phyloP scores from a whole-genome alignment of 208 protist genomes.

The Angomonas ambiguus region DNA sequence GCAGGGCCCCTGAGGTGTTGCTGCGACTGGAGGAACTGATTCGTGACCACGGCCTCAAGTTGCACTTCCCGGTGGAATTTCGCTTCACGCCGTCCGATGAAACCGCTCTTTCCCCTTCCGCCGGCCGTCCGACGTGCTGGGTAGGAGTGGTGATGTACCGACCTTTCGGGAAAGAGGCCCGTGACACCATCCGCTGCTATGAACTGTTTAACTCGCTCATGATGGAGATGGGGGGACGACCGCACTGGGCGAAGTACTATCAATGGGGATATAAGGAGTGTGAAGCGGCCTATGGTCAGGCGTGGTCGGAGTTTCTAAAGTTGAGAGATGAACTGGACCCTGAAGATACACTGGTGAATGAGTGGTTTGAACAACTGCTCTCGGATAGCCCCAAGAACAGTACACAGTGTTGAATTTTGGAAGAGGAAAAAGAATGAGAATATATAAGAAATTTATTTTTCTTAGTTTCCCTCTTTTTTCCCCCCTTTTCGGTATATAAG shows the following conservation, averaged over 20 bases:
- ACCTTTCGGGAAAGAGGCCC: constrained; percentile 37
- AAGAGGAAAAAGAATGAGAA: no score
- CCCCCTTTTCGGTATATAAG: no score
- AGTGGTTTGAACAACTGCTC: constrained; percentile 56
- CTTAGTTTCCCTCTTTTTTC: not conserved
- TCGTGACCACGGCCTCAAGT: constrained; percentile 31
- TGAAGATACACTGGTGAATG: constrained; percentile 56
- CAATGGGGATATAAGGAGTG: constrained; percentile 41
- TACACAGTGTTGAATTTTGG: constrained; percentile 27
- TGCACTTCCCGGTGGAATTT: constrained; percentile 87
- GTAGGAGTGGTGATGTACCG: constrained; percentile 87
- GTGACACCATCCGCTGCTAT: constrained; percentile 59
- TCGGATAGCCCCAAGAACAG: constrained; percentile 26
- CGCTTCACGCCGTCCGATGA: constrained; percentile 56
- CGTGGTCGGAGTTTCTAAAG: constrained; percentile 58
- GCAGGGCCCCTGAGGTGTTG: constrained; percentile 39
- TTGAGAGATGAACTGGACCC: constrained; percentile 55
- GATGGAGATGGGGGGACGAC: constrained; percentile 55
- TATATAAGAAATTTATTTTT: not conserved
- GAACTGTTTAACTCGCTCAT: constrained; percentile 54
- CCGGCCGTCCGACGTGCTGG: constrained; percentile 66
- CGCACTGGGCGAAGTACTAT: constrained; percentile 86
- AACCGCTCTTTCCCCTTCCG: constrained; percentile 52
- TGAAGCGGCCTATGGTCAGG: constrained; percentile 34
- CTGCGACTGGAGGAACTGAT: constrained; percentile 47